Evolutionary conservation across 495 filamentous ascomycete species (phyloP).

Genomic region (Recurvomyces mirabilis): DNA sequence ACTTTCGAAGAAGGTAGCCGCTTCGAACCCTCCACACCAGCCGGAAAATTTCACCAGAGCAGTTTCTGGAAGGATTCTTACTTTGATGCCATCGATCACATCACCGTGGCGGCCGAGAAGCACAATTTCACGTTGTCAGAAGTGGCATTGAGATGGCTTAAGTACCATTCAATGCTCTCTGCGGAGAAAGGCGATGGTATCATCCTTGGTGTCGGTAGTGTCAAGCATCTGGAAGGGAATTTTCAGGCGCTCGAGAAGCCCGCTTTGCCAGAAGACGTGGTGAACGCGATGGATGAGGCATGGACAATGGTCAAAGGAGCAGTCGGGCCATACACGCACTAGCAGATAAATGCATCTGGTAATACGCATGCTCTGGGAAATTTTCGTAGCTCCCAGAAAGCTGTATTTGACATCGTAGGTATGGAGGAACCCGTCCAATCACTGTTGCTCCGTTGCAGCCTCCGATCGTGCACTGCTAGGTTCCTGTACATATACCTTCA

Average conservation of each 20-base stretch:
- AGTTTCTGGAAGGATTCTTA: neutral
- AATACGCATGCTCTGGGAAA: no score
- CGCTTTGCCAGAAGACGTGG: neutral
- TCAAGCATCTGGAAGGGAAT: slow-evolving; percentile 13
- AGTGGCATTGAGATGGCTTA: slow-evolving; percentile 7
- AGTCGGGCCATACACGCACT: neutral
- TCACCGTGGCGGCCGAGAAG: slow-evolving; percentile 7
- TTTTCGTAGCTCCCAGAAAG: no score
- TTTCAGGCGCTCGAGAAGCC: slow-evolving; percentile 3
- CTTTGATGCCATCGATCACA: slow-evolving; percentile 5
- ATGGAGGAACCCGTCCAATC: no score
- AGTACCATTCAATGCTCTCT: slow-evolving; percentile 3
- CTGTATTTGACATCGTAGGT: no score
- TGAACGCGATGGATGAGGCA: neutral
- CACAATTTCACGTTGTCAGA: slow-evolving; percentile 7
- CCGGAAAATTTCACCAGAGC: neutral
- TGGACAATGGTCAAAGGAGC: neutral
- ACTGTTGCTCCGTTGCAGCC: no score
- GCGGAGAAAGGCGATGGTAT: slow-evolving; percentile 7
- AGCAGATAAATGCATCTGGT: neutral
- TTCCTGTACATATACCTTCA: no score
- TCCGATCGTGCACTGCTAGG: no score
- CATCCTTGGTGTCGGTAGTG: slow-evolving; percentile 6
- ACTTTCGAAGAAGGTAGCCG: neutral
- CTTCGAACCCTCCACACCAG: neutral